phyloP scores from a whole-genome alignment of 2,329 filamentous ascomycete species.

The Bipolaris zeicola region DNA sequence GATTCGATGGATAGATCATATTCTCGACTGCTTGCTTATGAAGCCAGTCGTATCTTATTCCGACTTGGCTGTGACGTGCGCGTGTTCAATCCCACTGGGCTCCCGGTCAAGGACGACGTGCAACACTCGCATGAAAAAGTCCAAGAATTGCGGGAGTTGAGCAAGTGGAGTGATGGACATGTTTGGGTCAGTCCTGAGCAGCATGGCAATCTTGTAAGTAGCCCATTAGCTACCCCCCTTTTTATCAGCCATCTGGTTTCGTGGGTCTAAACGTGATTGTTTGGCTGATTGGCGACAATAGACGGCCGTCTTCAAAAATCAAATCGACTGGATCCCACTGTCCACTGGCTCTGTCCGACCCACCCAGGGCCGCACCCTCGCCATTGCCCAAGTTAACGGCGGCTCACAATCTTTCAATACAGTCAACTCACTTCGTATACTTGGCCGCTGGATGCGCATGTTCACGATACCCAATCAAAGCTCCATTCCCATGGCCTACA shows the following conservation, averaged over 20 bases:
- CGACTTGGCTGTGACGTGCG: conserved; percentile 70
- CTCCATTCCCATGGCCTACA: conserved; percentile 67
- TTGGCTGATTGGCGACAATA: conserved; percentile 24
- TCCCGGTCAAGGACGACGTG: conserved; percentile 68
- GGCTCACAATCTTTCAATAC: conserved; percentile 72
- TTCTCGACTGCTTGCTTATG: conserved; percentile 64
- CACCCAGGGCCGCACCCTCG: conserved; percentile 68
- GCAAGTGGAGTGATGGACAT: conserved; percentile 69
- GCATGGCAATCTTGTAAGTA: conserved; percentile 64
- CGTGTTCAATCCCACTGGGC: conserved; percentile 62
- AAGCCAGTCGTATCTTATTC: conserved; percentile 65
- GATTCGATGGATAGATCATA: conserved; percentile 56
- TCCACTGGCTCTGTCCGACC: conserved; percentile 66
- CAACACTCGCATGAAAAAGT: conserved; percentile 65
- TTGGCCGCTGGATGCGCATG: conserved; percentile 74
- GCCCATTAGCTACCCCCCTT: neutral
- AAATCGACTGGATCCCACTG: conserved; percentile 73
- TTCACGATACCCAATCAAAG: conserved; percentile 70
- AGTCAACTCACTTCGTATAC: conserved; percentile 67
- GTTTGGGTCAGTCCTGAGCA: conserved; percentile 70
- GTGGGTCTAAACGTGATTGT: neutral
- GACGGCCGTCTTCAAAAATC: conserved; percentile 71
- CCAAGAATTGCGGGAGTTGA: conserved; percentile 65
- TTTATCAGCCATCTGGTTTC: too few relatives aligned
- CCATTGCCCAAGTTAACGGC: conserved; percentile 66